Evolutionary conservation across 2,329 filamentous ascomycete species (phyloP).

Genomic region (Graphiopsis chlorocephala): DNA sequence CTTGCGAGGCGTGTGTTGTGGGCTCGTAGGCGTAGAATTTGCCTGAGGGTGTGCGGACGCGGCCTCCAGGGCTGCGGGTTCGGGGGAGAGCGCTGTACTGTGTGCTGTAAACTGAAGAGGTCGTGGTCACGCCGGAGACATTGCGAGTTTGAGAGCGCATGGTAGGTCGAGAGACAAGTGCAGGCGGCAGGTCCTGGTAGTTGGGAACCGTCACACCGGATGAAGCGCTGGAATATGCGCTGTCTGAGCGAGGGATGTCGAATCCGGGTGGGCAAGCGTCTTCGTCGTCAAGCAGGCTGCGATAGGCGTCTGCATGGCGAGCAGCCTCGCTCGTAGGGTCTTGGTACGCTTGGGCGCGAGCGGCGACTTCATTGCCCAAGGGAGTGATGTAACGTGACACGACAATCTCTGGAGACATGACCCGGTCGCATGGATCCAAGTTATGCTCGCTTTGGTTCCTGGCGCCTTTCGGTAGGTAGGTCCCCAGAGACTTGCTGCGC

Average conservation of each 20-base stretch:
- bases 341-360: slow-evolving; percentile 18
- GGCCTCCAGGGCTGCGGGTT: slow-evolving; percentile 14
- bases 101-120: slow-evolving; percentile 15
- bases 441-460: not conserved
- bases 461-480: not conserved
- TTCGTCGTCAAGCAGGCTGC: slow-evolving; percentile 24
- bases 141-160: slow-evolving; percentile 19
- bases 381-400: slow-evolving; percentile 36
- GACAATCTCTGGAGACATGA: slow-evolving; percentile 30
- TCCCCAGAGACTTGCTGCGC: slow-evolving; percentile 25
- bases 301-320: slow-evolving; percentile 23
- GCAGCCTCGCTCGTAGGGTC: slow-evolving; percentile 20
- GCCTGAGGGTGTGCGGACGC: slow-evolving; percentile 21
- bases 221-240: slow-evolving; percentile 15
- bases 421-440: not conserved
- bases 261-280: slow-evolving; percentile 15
- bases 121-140: slow-evolving; percentile 17
- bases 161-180: slow-evolving; percentile 6
- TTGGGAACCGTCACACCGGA: not conserved
- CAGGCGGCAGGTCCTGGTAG: not conserved
- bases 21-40: slow-evolving; percentile 25
- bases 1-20: slow-evolving; percentile 24
- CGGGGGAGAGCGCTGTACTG: slow-evolving; percentile 14
- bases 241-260: slow-evolving; percentile 20
- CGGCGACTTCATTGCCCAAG: slow-evolving; percentile 21